A percentile compares a stretch with the other conserved stretches of the same genome.
These are phyloP conservation scores for Claviceps fusiformis DNA, from an alignment of 2,329 filamentous ascomycete genomes.

Conservation along the genomic window DNA sequence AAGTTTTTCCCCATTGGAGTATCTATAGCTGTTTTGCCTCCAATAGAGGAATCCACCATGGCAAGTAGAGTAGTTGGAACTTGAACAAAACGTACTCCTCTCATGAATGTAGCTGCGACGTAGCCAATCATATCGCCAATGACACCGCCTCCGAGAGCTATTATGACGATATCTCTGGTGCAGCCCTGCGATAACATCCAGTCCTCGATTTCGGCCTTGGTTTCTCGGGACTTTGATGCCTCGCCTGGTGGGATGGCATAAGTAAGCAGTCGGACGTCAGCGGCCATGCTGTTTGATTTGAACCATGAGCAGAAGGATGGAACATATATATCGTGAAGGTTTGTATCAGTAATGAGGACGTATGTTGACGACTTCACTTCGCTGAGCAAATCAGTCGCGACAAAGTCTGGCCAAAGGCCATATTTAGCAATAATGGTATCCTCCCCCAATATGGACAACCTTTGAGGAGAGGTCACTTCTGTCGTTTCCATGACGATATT, in stretches of 20 bases:
- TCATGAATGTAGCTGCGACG: constrained; percentile 96
- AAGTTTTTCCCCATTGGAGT: constrained; percentile 93
- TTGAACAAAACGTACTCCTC: constrained; percentile 89
- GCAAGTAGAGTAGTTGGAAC: constrained; percentile 88
- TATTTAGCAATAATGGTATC: constrained; percentile 88
- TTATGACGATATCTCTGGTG: constrained; percentile 85
- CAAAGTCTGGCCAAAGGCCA: constrained; percentile 72
- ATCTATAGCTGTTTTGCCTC: constrained; percentile 96
- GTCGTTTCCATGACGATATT: constrained; percentile 14
- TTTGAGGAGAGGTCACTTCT: constrained; percentile 28
- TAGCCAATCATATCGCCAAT: constrained; percentile 98
- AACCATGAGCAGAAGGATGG: constrained; percentile 50
- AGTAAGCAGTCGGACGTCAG: constrained; percentile 56
- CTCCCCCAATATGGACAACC: constrained; percentile 72
- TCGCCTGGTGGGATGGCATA: constrained; percentile 85
- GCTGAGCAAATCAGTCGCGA: constrained; percentile 65
- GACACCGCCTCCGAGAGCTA: constrained; percentile 88
- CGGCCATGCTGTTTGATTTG: constrained; percentile 14
- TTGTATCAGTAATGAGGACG: constrained; percentile 92
- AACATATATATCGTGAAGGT: constrained; percentile 69
- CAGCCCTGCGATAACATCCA: constrained; percentile 92
- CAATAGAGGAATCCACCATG: constrained; percentile 98
- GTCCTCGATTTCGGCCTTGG: constrained; percentile 91
- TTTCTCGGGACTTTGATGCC: constrained; percentile 82
- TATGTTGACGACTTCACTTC: constrained; percentile 80